Evolutionary conservation across 2,329 filamentous ascomycete species (phyloP).

Genomic region (Xylariomycetidae sp.): DNA sequence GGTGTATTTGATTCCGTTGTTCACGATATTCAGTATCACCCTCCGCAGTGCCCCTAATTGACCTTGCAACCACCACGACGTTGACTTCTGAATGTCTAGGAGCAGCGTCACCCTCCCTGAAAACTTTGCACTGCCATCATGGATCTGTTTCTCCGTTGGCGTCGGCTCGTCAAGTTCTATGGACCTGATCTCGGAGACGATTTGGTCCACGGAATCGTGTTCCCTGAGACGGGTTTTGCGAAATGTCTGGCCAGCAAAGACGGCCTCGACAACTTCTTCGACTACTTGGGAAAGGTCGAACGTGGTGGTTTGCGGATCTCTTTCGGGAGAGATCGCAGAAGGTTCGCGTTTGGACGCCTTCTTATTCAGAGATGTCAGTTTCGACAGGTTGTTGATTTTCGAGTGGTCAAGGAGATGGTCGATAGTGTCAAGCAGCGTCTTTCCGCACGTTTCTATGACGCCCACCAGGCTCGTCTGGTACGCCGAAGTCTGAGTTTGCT

Average conservation of each 20-base stretch:
- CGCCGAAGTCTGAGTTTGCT: conserved; percentile 33
- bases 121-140: conserved; percentile 14
- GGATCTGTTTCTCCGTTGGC: conserved; percentile 12
- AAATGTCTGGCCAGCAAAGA: conserved; percentile 34
- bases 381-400: conserved; percentile 34
- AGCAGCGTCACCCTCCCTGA: conserved; percentile 14
- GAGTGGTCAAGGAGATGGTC: conserved; percentile 44
- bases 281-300: conserved; percentile 30
- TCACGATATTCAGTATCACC: conserved; percentile 59
- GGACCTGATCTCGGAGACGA: conserved; percentile 7
- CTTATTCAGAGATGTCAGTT: too few relatives aligned
- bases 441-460: conserved; percentile 42
- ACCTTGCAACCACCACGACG: conserved; percentile 10
- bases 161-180: conserved; percentile 10
- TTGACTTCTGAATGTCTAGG: conserved; percentile 13
- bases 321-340: too few relatives aligned
- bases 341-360: too few relatives aligned
- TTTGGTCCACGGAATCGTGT: conserved; percentile 12
- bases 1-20: conserved; percentile 61
- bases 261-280: conserved; percentile 36
- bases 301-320: conserved; percentile 23
- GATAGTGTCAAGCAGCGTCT: conserved; percentile 44
- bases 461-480: conserved; percentile 39
- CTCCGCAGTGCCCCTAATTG: conserved; percentile 33
- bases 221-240: conserved; percentile 20